A percentile compares a stretch with the other conserved stretches of the same genome.
phyloP scores from a whole-genome alignment of 2,329 filamentous ascomycete genomes.

The Graphilbum sp. region DNA sequence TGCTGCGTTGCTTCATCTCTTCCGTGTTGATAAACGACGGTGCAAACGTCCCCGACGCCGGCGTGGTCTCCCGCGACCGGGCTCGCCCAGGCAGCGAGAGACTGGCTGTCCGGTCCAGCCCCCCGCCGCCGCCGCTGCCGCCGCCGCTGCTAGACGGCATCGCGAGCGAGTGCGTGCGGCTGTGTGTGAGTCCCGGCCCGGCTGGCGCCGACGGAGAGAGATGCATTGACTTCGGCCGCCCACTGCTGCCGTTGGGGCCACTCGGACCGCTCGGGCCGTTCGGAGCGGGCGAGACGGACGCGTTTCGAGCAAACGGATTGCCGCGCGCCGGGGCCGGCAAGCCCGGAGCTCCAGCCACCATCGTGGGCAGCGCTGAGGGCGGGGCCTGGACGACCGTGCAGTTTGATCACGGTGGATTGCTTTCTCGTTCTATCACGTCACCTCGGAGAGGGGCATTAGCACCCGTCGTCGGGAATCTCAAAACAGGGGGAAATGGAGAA shows the following conservation, averaged over 20 bases:
- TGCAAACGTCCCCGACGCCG: constrained; percentile 70
- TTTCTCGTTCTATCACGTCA: too few relatives aligned
- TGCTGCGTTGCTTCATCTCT: constrained; percentile 39
- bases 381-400: too few relatives aligned
- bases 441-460: too few relatives aligned
- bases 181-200: constrained; percentile 25
- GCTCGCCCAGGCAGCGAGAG: constrained; percentile 26
- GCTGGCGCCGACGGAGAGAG: constrained; percentile 38
- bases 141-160: too few relatives aligned
- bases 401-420: too few relatives aligned
- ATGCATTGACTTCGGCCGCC: constrained; percentile 59
- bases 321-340: constrained; percentile 31
- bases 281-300: constrained; percentile 49
- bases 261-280: constrained; percentile 23
- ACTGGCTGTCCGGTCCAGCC: constrained; percentile 8
- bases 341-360: constrained; percentile 5
- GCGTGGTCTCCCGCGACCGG: constrained; percentile 50
- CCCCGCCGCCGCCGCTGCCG: not conserved
- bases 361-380: not conserved
- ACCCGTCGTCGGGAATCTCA: too few relatives aligned
- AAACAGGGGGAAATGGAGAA: too few relatives aligned
- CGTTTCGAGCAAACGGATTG: constrained; percentile 61
- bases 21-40: constrained; percentile 91
- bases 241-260: constrained; percentile 12
- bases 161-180: constrained; percentile 17